These are phyloP conservation scores for Chrysoporthe austroafricana DNA, from an alignment of 2,329 filamentous ascomycete species.

Conservation along the genomic window DNA sequence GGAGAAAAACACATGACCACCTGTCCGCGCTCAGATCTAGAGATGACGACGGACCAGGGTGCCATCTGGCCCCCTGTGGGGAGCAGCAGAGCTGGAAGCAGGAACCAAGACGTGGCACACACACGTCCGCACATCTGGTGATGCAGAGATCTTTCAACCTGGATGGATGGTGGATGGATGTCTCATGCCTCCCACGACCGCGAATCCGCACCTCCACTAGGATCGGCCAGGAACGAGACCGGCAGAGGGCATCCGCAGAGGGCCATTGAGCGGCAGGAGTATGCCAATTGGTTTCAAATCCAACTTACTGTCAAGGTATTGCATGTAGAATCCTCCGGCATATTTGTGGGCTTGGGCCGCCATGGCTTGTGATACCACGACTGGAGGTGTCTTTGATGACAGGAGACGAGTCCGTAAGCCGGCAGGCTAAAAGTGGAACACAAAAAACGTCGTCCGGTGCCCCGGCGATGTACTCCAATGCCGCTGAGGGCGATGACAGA, in stretches of 20 bases:
- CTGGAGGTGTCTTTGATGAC: background rate
- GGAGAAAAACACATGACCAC: background rate
- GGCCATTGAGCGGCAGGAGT: background rate
- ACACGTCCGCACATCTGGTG: slow-evolving; percentile 11
- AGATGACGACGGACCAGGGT: slow-evolving; percentile 10
- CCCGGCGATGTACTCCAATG: slow-evolving; percentile 26
- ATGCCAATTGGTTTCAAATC: slow-evolving; percentile 31
- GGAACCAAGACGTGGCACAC: slow-evolving; percentile 18
- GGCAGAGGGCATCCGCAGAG: slow-evolving; percentile 5
- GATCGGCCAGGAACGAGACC: slow-evolving; percentile 6
- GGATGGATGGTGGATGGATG: slow-evolving; percentile 28
- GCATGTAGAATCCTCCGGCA: slow-evolving; percentile 70
- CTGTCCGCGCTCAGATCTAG: slow-evolving; percentile 12
- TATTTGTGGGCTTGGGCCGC: slow-evolving; percentile 43
- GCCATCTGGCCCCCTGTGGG: slow-evolving; percentile 12
- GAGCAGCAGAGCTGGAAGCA: slow-evolving; percentile 21
- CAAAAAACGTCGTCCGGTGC: slow-evolving; percentile 29
- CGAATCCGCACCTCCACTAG: slow-evolving; percentile 15
- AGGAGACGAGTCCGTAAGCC: slow-evolving; percentile 31
- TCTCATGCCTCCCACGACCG: slow-evolving; percentile 20
- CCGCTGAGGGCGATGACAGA: slow-evolving; percentile 30
- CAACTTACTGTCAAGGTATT: slow-evolving; percentile 75
- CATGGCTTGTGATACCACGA: slow-evolving; percentile 19
- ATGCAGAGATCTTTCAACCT: slow-evolving; percentile 22
- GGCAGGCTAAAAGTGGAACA: slow-evolving; percentile 32